Percentiles rank a stretch among this genome's conserved stretches.
Evolutionary conservation across 176 grass and related monocot species (phyloP).

Genomic region (bread wheat (Triticum aestivum)): DNA sequence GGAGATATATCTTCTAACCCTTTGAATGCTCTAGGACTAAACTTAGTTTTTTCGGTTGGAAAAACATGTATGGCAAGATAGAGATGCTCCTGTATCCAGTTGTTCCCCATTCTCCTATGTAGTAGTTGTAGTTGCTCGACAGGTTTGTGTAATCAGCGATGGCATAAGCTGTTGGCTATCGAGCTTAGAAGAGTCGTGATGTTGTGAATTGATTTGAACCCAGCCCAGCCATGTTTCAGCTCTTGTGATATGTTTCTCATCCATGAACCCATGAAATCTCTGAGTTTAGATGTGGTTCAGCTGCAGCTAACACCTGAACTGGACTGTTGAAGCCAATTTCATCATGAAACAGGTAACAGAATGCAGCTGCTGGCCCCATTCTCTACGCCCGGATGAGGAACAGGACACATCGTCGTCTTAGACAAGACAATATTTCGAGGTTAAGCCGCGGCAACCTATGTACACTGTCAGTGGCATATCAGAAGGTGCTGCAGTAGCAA

Average conservation of each 20-base stretch:
- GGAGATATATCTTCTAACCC: conserved; percentile 48
- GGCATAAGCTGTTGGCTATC: conserved; percentile 5
- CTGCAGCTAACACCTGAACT: background rate
- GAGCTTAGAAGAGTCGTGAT: conserved; percentile 31
- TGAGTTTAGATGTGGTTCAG: background rate
- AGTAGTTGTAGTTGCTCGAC: conserved; percentile 27
- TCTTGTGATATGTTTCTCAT: conserved; percentile 15
- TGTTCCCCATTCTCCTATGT: too few species aligned
- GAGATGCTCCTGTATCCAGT: background rate
- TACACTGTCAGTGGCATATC: background rate
- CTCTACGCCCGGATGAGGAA: background rate
- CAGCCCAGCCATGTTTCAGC: background rate
- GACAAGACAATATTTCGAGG: too few species aligned
- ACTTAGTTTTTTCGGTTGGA: conserved; percentile 38
- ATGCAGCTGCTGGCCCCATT: background rate
- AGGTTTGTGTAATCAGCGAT: conserved; percentile 22
- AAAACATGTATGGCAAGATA: conserved; percentile 31
- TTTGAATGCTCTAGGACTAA: conserved; percentile 43
- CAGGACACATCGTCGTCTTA: background rate
- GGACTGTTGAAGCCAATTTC: background rate
- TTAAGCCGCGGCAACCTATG: background rate
- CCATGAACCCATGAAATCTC: background rate
- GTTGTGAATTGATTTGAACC: conserved; percentile 1
- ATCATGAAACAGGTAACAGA: background rate
- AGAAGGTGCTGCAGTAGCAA: background rate